Base-by-base conservation (phyloP, 148 eudicot species). In the Polygonum maritimum region DNA sequence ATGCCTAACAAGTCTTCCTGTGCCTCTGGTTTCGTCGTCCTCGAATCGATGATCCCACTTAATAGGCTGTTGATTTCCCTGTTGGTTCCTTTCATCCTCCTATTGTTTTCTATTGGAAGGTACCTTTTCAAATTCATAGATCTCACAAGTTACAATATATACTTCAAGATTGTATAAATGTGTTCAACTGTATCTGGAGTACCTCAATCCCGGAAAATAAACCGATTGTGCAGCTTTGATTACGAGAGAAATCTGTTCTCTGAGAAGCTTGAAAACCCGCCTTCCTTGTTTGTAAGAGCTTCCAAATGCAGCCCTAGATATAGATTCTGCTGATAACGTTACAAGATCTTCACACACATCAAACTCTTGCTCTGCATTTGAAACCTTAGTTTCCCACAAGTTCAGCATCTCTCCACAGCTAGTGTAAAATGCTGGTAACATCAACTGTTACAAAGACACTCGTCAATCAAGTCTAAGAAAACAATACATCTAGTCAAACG, bases 281-380 rank as follows among this genome's bases (percentile, higher is more conserved):
- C 70, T 41, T 5, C 88, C 88, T 69, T 85, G 86, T 48, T 81
- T 73, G 33, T 81, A 83, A 75, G 73, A 80, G 69, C 84, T 85
- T n/a, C 86, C 86, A 71, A 85, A 85, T 26, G 86, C 85, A 11
- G 82, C 80, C n/a, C 88, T 52, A 35, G 88, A 85, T 19, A 85
- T 83, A 1, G 74, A 83, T 60, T 85, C 86, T 2, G 80, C 79
- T 3, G 86, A 76, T 55, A 85, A 31, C 44, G 60, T 79, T 9
- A 52, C 69, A 18, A 85, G 77, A 63, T 79, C 35, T 58, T 85
- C 82, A 78, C 79, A 81, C 19, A 85, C 86, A 73, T 85, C 86
- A 26, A 83, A 16, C 77, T 85, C 88, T 36, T 35, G 36, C 1
- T 78, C 77, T 18, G 78, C 83, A 16, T 74, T 77, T 22, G 84